phyloP scores from a whole-genome alignment of 106 monocot genomes.

The Ottelia alismoides region DNA sequence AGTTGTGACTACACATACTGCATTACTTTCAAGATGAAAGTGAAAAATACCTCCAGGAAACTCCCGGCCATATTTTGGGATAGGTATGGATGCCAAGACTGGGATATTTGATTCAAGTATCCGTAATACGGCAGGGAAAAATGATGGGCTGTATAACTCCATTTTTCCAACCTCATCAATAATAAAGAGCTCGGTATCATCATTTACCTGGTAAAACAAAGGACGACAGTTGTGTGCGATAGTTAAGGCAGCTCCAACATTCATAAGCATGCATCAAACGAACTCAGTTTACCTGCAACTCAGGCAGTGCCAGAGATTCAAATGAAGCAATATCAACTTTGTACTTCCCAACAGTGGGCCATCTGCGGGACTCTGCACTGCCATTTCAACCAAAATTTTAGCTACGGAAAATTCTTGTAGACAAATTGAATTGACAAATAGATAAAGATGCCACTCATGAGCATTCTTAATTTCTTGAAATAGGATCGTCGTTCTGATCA shows the following conservation, averaged over 20 bases:
- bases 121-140: conserved; percentile 70
- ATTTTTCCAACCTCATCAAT: conserved; percentile 98
- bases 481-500: no score
- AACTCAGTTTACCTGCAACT: conserved; percentile 40
- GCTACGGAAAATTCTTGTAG: background rate
- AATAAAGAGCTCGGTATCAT: conserved; percentile 67
- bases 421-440: no score
- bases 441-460: no score
- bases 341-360: conserved; percentile 91
- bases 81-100: conserved; percentile 68
- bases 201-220: conserved; percentile 42
- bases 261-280: no score
- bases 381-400: background rate
- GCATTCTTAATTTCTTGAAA: no score
- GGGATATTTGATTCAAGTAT: conserved; percentile 75
- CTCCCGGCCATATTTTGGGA: conserved; percentile 55
- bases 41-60: conserved; percentile 90
- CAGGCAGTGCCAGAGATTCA: conserved; percentile 74
- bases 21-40: no score
- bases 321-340: conserved; percentile 86
- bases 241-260: no score
- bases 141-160: conserved; percentile 76
- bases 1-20: no score
- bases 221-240: no score
- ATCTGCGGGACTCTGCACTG: conserved; percentile 63